Base-by-base conservation (phyloP, 192 early-diverging fungal genomes). In the Umbelopsis sp. region DNA sequence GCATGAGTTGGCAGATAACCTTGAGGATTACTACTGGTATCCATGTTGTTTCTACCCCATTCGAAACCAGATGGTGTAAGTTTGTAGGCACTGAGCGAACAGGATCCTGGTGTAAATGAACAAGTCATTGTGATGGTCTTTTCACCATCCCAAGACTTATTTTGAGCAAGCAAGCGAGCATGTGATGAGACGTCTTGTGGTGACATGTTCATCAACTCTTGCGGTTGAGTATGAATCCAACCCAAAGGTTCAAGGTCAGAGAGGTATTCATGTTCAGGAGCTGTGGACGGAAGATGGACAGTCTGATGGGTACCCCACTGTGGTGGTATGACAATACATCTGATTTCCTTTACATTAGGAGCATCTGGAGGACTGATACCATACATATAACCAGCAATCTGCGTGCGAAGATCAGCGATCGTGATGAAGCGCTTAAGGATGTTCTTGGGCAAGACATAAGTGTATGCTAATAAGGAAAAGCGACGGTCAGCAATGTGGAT, bases 101-200 rank as follows among this genome's bases (percentile, higher is more conserved):
- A 97, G 22, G 97, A 98, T 13, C 97, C 97, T 1, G 97, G 97
- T 0, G 97, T 99, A 73, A 99, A 98, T n/a, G 94, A 93, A 74
- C 94, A 95, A 4, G 97, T 97, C 69, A 97, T 90, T 16, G 91
- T 85, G 27, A 97, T 84, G 1, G 94, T 92, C 79, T 94, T 93
- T 75, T 98, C 97, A 69, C 94, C 95, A 84, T 99, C 95, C 96
- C 97, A 98, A 7, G 82, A 71, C 71, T 90, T 89, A 75, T 90
- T 95, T 41, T 96, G 92, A 15, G 93, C 91, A 81, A 99, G 85
- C 55, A 95, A 90, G 70, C 89, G 91, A 64, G 96, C 90, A 75
- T 99, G 97, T 53, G 89, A 91, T 7, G 92, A 93, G 27, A 97
- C 91, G 80, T 97, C 96, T 72, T 94, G 91, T 16, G 97, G 94